Conservation (phyloP, 208 protist species). For the Giardia duodenalis region DNA sequence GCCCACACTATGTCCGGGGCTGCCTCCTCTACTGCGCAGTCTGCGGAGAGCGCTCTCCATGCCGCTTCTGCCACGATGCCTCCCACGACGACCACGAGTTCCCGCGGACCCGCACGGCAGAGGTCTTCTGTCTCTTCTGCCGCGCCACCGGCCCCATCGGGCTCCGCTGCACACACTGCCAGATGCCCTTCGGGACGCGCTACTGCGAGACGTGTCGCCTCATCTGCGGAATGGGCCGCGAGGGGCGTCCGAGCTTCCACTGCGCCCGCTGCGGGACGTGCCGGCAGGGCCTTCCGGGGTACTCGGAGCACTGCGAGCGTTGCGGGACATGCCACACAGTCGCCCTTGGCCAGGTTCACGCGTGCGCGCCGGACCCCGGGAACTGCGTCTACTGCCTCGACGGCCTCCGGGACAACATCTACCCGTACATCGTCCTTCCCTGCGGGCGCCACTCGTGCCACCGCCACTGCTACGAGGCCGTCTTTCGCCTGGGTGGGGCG, state of each 20-base stretch:
- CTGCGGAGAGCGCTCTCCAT: neutral
- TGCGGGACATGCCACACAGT: neutral
- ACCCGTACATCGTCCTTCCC: neutral
- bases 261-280: conserved; percentile 1
- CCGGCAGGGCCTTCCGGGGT: neutral
- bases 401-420: neutral
- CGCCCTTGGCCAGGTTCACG: neutral
- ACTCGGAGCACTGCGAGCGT: neutral
- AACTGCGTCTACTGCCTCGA: neutral
- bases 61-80: conserved; percentile 25
- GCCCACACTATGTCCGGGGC: neutral
- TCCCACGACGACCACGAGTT: neutral
- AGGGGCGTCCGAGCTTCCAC: neutral
- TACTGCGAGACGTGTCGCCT: neutral
- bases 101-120: neutral
- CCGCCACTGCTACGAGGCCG: neutral
- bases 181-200: neutral
- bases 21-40: neutral
- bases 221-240: neutral
- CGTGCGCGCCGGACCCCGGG: neutral
- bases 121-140: neutral
- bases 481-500: neutral
- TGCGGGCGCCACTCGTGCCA: neutral
- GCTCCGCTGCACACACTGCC: neutral
- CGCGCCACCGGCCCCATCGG: neutral